phyloP scores from a whole-genome alignment of 202 grass and related monocot species.

The Setaria italica region DNA sequence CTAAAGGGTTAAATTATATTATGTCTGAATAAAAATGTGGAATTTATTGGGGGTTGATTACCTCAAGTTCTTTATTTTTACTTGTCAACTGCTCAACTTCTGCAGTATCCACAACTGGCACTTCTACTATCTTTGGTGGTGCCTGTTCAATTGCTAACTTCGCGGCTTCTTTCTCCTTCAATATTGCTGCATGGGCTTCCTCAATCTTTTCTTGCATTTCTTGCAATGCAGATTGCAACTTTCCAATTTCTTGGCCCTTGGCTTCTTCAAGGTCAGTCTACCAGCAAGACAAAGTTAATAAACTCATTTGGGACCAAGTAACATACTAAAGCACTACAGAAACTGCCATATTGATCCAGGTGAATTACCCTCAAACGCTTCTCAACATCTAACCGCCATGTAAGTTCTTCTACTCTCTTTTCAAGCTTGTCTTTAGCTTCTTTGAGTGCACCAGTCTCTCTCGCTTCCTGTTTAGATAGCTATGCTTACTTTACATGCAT shows the following conservation, averaged over 20 bases:
- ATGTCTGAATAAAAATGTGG: constrained; percentile 14
- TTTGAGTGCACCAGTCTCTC: constrained; percentile 90
- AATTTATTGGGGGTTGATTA: constrained; percentile 50
- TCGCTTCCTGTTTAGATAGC: constrained; percentile 77
- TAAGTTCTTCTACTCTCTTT: constrained; percentile 96
- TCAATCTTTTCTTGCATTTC: constrained; percentile 78
- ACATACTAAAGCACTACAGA: constrained; percentile 28
- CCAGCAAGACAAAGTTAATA: constrained; percentile 34
- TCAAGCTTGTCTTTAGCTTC: constrained; percentile 97
- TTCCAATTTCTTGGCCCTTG: constrained; percentile 82
- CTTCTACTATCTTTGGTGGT: constrained; percentile 81
- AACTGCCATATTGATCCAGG: constrained; percentile 18
- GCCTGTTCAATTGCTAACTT: constrained; percentile 83
- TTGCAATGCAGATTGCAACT: constrained; percentile 76
- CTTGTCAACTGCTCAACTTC: constrained; percentile 71
- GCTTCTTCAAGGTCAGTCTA: constrained; percentile 86
- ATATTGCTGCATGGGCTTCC: constrained; percentile 70
- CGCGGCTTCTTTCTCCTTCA: constrained; percentile 77
- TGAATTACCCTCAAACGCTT: constrained; percentile 90
- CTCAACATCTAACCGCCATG: constrained; percentile 90
- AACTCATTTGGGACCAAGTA: constrained; percentile 26
- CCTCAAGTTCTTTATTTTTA: constrained; percentile 81
- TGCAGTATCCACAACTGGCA: constrained; percentile 71
- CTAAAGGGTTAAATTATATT: constrained; percentile 22
- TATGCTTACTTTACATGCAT: constrained; percentile 30